Evolutionary conservation across 177 flowering plant species (phyloP).

Genomic region (Vitis hybrid): DNA sequence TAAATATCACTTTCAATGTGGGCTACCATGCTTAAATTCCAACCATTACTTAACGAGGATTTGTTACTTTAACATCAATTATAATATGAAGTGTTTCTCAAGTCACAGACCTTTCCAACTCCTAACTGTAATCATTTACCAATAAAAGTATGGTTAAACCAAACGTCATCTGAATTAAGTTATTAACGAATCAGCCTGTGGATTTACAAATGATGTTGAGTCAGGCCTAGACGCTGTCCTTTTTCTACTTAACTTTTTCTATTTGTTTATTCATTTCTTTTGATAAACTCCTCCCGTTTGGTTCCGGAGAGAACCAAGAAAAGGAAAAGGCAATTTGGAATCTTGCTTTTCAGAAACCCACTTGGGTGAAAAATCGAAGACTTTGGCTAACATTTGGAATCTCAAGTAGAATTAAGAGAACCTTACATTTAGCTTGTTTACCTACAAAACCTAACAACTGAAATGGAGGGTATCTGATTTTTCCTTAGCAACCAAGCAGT

Average conservation of each 20-base stretch:
- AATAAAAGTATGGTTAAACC: slow-evolving; percentile 4
- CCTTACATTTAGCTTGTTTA: too few relatives aligned
- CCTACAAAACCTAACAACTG: too few relatives aligned
- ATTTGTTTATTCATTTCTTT: too few relatives aligned
- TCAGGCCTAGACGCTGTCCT: slow-evolving; percentile 2
- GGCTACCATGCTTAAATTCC: slow-evolving; percentile 5
- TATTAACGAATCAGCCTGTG: not conserved
- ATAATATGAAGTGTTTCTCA: slow-evolving; percentile 8
- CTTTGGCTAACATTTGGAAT: too few relatives aligned
- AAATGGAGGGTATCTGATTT: too few relatives aligned
- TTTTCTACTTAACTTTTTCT: not conserved
- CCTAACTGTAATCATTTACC: not conserved
- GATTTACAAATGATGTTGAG: not conserved
- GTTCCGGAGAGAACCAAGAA: too few relatives aligned
- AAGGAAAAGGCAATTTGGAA: too few relatives aligned
- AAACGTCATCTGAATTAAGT: slow-evolving; percentile 7
- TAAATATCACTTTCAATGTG: slow-evolving; percentile 6
- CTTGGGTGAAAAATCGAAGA: too few relatives aligned
- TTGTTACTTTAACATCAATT: not conserved
- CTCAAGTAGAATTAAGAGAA: too few relatives aligned
- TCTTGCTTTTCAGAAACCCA: too few relatives aligned
- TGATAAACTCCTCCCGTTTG: too few relatives aligned
- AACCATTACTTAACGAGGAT: slow-evolving; percentile 2
- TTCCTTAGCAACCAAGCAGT: too few relatives aligned
- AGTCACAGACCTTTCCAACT: slow-evolving; percentile 2